A percentile compares a stretch with the other conserved stretches of the same genome.
phyloP scores from a whole-genome alignment of 2,329 filamentous ascomycete genomes.

The Curvularia hawaiiensis region DNA sequence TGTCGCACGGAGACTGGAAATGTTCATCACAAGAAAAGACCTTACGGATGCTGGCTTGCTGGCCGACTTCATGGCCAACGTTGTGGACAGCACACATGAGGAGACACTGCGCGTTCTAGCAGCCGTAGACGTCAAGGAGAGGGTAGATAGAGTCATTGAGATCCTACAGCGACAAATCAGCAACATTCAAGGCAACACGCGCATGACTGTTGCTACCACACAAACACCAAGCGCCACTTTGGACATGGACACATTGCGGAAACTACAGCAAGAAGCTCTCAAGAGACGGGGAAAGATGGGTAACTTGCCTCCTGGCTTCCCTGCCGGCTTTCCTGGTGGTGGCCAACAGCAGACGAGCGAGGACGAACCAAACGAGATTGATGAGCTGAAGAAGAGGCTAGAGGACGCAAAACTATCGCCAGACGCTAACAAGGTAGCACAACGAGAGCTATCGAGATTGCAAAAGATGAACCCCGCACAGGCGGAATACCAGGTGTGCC shows the following conservation, averaged over 20 bases:
- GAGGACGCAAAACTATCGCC: slow-evolving; percentile 79
- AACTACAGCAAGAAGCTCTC: slow-evolving; percentile 51
- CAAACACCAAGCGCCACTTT: slow-evolving; percentile 54
- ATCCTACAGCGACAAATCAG: slow-evolving; percentile 82
- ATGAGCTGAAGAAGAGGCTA: slow-evolving; percentile 88
- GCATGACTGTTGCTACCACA: slow-evolving; percentile 77
- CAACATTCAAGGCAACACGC: slow-evolving; percentile 84
- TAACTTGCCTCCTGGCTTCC: slow-evolving; percentile 45
- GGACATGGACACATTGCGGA: slow-evolving; percentile 52
- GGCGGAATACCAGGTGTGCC: slow-evolving; percentile 91
- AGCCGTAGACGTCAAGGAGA: slow-evolving; percentile 76
- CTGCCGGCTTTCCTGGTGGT: slow-evolving; percentile 51
- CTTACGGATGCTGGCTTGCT: slow-evolving; percentile 81
- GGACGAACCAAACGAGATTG: slow-evolving; percentile 85
- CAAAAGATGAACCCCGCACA: slow-evolving; percentile 97
- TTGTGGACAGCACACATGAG: slow-evolving; percentile 84
- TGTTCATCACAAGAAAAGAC: slow-evolving; percentile 84
- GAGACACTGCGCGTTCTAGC: slow-evolving; percentile 88
- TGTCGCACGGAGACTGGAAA: slow-evolving; percentile 83
- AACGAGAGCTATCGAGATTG: slow-evolving; percentile 83
- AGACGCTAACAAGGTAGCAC: slow-evolving; percentile 88
- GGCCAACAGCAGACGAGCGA: slow-evolving; percentile 59
- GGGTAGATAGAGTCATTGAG: slow-evolving; percentile 81
- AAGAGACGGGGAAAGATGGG: slow-evolving; percentile 43
- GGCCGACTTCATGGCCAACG: slow-evolving; percentile 96